A percentile compares a stretch with the other conserved stretches of the same genome.
Evolutionary conservation across 169 alveolate species (phyloP).

Genomic region (Perkinsus olseni): DNA sequence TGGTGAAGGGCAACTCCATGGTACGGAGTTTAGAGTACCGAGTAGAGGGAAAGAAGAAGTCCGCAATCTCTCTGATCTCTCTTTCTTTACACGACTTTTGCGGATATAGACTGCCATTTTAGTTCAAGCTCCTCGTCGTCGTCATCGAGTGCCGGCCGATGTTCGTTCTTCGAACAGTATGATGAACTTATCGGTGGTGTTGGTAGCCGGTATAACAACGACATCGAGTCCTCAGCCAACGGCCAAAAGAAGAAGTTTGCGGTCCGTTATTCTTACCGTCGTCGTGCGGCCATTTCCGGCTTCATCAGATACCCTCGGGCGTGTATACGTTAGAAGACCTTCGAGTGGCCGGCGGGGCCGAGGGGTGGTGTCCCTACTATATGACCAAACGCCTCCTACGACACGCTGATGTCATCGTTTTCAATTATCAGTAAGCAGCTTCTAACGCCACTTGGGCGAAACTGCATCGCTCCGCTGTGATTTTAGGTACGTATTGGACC

Average conservation of each 20-base stretch:
- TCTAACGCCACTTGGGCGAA: too few relatives aligned
- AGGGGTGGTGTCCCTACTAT: slow-evolving; percentile 86
- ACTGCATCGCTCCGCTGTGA: neutral
- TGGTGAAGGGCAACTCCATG: too few relatives aligned
- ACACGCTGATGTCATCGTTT: slow-evolving; percentile 85
- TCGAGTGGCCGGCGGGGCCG: slow-evolving; percentile 30
- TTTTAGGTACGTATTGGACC: slow-evolving; percentile 71
- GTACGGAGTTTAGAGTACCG: too few relatives aligned
- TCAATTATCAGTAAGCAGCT: slow-evolving; percentile 84
- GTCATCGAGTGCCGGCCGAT: neutral
- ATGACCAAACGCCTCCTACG: slow-evolving; percentile 83
- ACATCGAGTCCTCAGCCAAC: neutral
- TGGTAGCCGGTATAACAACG: neutral
- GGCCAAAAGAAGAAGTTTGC: neutral
- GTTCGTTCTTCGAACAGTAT: neutral
- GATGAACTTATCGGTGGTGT: neutral
- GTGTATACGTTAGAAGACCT: slow-evolving; percentile 91
- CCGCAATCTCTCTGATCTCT: too few relatives aligned
- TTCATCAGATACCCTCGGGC: slow-evolving; percentile 47
- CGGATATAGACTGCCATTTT: too few relatives aligned
- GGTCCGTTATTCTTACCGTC: neutral
- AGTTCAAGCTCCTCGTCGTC: neutral
- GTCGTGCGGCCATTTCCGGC: neutral
- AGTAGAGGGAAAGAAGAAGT: too few relatives aligned
- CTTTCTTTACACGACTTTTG: too few relatives aligned